Evolutionary conservation across 2,329 filamentous ascomycete species (phyloP), one percentile per base, ranked within the genome.

Genomic region (Monosporascus sp.): DNA sequence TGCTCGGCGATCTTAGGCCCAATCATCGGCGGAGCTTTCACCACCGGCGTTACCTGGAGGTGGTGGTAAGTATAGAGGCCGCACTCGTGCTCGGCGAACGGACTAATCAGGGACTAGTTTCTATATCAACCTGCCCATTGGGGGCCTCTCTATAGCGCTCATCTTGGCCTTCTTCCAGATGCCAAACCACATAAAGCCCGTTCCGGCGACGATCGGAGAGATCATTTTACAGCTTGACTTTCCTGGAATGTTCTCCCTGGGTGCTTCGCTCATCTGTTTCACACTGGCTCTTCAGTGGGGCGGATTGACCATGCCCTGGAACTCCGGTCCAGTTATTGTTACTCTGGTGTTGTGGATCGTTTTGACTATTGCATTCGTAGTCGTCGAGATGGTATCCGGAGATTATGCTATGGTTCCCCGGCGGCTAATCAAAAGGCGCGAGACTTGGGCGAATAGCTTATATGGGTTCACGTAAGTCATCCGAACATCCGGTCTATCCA

Each of bases 11-110:
- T 58, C 36, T 17, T 52, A 3, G 51, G 51, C 11, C 51, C 46
- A 2, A 16, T 52, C 9, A 48, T 52, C 5, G 51, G 51, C 43
- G 51, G 45, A n/a, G 51, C 51, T 27, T 52, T 49, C 22, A 49
- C 51, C 0, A 31, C 27, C n/a, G 43, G 49, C 4, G 27, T 52
- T 17, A 52, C 43, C 20, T 52, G 43, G 50, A 27, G 50, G 20
- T 52, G 50, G 50, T 52, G 50, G 34, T 50, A 40, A 38, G 26
- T 20, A 14, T 19, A 38, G 17, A 22, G 16, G 19, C 7, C 16
- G 7, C 43, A 24, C 24, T 24, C 31, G n/a, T 17, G 48, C 3
- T 22, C 36, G 26, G 26, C 26, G 26, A 27, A 27, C 26, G 7
- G 7, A 27, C 26, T 27, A 27, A 27, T 27, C 26, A 27, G 26